A percentile compares a stretch with the other conserved stretches of the same genome.
Evolutionary conservation across 352 stramenopile species (phyloP).

Genomic region (Blastocystis sp.): DNA sequence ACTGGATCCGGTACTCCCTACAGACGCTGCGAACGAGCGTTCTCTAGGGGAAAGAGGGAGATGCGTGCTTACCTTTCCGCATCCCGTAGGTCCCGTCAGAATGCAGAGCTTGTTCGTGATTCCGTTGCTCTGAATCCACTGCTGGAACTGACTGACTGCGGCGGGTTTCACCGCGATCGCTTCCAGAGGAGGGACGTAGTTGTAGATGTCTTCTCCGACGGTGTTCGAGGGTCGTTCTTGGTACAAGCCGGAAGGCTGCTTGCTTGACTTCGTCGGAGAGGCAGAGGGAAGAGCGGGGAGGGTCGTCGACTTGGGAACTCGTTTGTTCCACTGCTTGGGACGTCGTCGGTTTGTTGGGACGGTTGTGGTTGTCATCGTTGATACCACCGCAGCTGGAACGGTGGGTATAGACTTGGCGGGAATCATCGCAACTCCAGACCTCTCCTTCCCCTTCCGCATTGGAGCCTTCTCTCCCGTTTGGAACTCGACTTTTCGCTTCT

Average conservation of each 20-base stretch:
- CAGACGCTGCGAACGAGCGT: background rate
- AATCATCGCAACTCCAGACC: too few species aligned
- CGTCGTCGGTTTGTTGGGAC: background rate
- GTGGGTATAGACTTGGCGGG: too few species aligned
- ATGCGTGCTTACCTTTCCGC: background rate
- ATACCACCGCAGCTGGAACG: too few species aligned
- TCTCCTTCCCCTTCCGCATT: too few species aligned
- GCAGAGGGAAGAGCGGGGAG: background rate
- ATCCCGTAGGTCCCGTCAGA: slow-evolving; percentile 4
- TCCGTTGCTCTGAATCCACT: background rate
- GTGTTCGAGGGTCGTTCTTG: background rate
- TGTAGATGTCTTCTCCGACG: background rate
- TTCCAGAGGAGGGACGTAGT: background rate
- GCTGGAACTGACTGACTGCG: background rate
- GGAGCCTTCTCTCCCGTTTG: too few species aligned
- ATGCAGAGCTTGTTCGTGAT: background rate
- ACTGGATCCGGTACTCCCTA: background rate
- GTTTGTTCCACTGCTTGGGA: background rate
- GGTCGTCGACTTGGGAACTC: background rate
- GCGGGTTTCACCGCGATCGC: background rate
- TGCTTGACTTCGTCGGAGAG: background rate
- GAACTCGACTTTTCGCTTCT: too few species aligned
- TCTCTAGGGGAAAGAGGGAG: background rate
- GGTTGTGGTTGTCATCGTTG: too few species aligned
- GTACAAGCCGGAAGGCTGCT: background rate